Base-by-base conservation (phyloP, 1,284 basidiomycete species). In the Puccinia brachypodii region DNA sequence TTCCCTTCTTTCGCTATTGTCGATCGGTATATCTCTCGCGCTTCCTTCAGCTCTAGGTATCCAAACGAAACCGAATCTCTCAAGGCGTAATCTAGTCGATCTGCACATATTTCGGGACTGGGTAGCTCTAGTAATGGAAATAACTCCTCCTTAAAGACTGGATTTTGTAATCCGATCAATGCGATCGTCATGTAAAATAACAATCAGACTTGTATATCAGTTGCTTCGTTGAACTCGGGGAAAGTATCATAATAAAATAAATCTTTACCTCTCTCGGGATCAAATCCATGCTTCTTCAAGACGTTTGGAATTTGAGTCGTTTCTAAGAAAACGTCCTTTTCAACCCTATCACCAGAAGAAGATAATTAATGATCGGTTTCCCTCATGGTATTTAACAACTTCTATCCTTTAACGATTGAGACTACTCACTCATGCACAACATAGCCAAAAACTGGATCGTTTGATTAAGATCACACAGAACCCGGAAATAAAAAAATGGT, bases 51-150 rank as follows among this genome's bases (percentile, higher is more conserved):
- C 3, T 71, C 75, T 6, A 82, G 62, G 36, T 83, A 53, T 28
- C 73, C 76, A 58, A 84, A 84, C 1, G 82, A 47, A 8, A 74
- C 38, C 9, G 76, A 60, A 69, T 84, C 84, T 25, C 84, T 79
- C n/a, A 84, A 40, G 0, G 82, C 83, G 50, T 84, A 84, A 68
- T 84, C 84, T 0, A 82, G 47, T 33, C 84, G 78, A 66, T 84
- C 84, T 8, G 83, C 83, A 66, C 84, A 83, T 1, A 84, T 64
- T 22, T 69, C 80, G 2, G 83, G 83, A 14, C 82, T 81, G 16
- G 83, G 82, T 38, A 83, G 76, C 68, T 84, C 84, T 0, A 84
- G 78, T 28, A 84, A 74, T 28, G 83, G 76, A 44, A 71, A 84
- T 31, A 80, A 76, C n/a, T 44, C 50, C 71, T 84, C 84, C 19